Evolutionary conservation across 139 green algal species (phyloP).

Genomic region (Tetratostichococcus sp.): DNA sequence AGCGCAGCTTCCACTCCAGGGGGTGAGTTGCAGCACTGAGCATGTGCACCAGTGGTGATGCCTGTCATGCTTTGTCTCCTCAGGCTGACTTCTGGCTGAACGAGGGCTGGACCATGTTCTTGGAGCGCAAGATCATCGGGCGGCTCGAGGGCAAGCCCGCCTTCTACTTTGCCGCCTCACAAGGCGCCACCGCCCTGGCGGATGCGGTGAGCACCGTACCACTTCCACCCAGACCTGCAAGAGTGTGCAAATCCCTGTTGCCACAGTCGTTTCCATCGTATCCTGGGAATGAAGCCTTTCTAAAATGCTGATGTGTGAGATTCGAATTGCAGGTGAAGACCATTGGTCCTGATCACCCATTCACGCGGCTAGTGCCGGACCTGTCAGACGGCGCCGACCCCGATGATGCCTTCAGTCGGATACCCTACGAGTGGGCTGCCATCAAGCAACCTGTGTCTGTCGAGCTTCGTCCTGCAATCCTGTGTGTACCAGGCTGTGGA

Average conservation of each 20-base stretch:
- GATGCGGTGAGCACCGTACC: background rate
- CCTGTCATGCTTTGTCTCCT: too few relatives aligned
- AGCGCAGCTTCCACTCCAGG: too few relatives aligned
- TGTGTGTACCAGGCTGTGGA: too few relatives aligned
- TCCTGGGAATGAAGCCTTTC: too few relatives aligned
- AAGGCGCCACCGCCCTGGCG: constrained; percentile 11
- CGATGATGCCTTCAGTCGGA: constrained; percentile 79
- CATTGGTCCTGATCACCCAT: constrained; percentile 43
- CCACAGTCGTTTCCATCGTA: too few relatives aligned
- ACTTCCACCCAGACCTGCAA: too few relatives aligned
- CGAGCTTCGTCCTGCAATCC: too few relatives aligned
- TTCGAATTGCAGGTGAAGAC: constrained; percentile 29
- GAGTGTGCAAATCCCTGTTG: too few relatives aligned
- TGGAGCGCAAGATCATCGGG: constrained; percentile 85
- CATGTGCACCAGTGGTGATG: too few relatives aligned
- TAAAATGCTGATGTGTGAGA: too few relatives aligned
- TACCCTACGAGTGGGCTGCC: constrained; percentile 50
- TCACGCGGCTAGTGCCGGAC: constrained; percentile 53
- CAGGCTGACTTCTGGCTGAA: constrained; percentile 80
- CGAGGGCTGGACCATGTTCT: constrained; percentile 73
- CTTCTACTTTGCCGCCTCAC: constrained; percentile 36
- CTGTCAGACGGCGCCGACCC: constrained; percentile 71
- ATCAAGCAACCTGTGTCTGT: too few relatives aligned
- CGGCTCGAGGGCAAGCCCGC: constrained; percentile 51
- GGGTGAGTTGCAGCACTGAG: too few relatives aligned